These are phyloP conservation scores for Colletotrichum sp. DNA, from an alignment of 2,329 filamentous ascomycete species.

Conservation along the genomic window DNA sequence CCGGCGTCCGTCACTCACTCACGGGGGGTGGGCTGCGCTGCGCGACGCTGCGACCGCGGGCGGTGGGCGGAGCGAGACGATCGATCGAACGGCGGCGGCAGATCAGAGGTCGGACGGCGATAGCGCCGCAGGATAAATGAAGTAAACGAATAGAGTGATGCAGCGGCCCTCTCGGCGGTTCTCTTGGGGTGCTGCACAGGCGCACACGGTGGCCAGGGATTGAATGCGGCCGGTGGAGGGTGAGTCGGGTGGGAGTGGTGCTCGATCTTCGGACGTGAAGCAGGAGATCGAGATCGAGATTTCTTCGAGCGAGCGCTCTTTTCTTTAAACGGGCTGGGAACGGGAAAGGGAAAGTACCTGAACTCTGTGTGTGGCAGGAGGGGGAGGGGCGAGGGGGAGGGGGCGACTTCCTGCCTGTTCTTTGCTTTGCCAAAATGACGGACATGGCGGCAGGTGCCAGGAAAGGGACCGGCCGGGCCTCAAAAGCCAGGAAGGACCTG, in stretches of 20 bases:
- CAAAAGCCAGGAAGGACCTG: neutral
- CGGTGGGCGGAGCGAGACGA: neutral
- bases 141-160: neutral
- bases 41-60: neutral
- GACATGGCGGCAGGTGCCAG: neutral
- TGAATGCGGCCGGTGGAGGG: neutral
- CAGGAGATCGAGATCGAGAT: conserved; percentile 13
- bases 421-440: neutral
- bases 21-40: neutral
- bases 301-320: neutral
- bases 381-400: neutral
- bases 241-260: neutral
- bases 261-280: conserved; percentile 3
- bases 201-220: neutral
- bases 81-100: neutral
- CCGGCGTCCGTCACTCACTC: neutral
- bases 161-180: neutral
- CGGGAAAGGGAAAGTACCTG: neutral
- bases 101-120: neutral
- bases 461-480: neutral
- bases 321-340: neutral
- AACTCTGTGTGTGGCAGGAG: neutral
- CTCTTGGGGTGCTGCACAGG: neutral
- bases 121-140: neutral
- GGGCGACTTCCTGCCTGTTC: neutral